Base-by-base conservation (phyloP, 2,329 filamentous ascomycete species). In the Coleophoma cylindrospora region DNA sequence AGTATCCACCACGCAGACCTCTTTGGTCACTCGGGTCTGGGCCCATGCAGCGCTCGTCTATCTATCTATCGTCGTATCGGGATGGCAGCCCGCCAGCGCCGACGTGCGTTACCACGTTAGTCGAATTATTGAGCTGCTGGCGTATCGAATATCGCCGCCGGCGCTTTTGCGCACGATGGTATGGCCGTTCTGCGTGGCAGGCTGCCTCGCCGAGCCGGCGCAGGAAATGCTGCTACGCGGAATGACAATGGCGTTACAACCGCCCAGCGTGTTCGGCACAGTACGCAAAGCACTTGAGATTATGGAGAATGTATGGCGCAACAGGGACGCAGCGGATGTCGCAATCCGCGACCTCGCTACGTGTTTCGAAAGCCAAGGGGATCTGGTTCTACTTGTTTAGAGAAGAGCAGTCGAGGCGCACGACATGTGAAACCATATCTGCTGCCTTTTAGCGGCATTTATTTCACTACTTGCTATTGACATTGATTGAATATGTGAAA, bases 201-300 rank as follows among this genome's bases (percentile, higher is more conserved):
- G 58, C 37, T 61, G 56, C 37, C 52, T 61, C 15, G 54, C 57
- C 3, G 50, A 55, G 47, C 50, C 48, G 10, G 43, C 46, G 19
- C 48, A 59, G 40, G 55, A 61, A 56, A 27, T 37, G 36, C 43
- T 47, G 37, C 51, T 59, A 3, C 58, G 55, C n/a, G 52, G 15
- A 37, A 52, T 61, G 50, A 50, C 55, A 8, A 47, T 54, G 38
- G 49, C 34, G 11, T 49, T 61, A 43, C 49, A 52, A 43, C 55
- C 58, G 3, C 50, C 51, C 27, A 51, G 51, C 13, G 45, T 74
- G 59, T 75, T 71, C 33, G 54, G 57, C 33, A 56, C 58, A n/a
- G 47, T 52, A 34, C 54, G 48, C 12, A 57, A 56, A 22, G 54
- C 54, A 48, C 52, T 58, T 41, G 57, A 58, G 46, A 61, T 61